phyloP scores from a whole-genome alignment of 208 protist species.

The Naegleria gruberi region DNA sequence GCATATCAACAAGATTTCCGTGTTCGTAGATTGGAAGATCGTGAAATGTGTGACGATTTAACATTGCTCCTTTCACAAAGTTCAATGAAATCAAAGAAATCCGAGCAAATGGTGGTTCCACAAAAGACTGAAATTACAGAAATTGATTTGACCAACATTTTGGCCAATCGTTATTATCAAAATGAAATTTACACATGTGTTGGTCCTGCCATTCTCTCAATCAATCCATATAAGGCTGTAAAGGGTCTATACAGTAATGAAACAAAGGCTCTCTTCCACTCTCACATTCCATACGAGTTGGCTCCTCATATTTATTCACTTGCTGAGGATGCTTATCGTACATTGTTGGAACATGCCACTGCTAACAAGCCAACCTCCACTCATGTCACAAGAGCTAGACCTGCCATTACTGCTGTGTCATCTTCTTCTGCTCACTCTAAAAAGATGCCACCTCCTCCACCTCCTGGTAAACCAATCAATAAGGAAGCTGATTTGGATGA shows the following conservation, averaged over 20 bases:
- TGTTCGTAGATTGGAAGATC: not conserved
- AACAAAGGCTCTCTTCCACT: not conserved
- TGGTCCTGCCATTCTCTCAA: not conserved
- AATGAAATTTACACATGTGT: conserved; percentile 12
- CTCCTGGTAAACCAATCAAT: too few relatives aligned
- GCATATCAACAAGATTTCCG: not conserved
- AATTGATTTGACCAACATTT: not conserved
- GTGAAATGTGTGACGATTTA: not conserved
- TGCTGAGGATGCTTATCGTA: conserved; percentile 25
- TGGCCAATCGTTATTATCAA: not conserved
- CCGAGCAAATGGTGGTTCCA: not conserved
- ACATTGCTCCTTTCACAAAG: not conserved
- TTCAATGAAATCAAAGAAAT: not conserved
- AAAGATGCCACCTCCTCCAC: not conserved
- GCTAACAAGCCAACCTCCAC: not conserved
- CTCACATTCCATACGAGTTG: conserved; percentile 22
- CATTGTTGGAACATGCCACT: not conserved
- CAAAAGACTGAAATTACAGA: not conserved
- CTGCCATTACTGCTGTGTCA: too few relatives aligned
- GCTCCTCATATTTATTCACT: conserved; percentile 32
- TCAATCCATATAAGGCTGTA: conserved; percentile 16
- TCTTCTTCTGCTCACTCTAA: too few relatives aligned
- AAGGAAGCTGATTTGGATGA: not conserved
- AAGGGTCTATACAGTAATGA: conserved; percentile 7
- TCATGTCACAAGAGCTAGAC: not conserved